These are phyloP conservation scores for Podospora comata DNA, from an alignment of 495 filamentous ascomycete species.

Conservation along the genomic window DNA sequence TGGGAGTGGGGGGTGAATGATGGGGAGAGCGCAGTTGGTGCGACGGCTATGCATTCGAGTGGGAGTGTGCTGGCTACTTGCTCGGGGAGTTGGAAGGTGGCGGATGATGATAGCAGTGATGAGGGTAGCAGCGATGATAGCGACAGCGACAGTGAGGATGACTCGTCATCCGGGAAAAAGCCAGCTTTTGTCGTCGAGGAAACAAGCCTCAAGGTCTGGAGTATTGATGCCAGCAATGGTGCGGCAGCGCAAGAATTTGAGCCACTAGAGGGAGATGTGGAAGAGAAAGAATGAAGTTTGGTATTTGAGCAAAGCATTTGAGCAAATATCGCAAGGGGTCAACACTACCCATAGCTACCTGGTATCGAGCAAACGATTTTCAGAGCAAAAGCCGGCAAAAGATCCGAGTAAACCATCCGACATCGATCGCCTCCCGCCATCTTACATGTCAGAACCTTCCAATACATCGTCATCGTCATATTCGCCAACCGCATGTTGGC, in stretches of 20 bases:
- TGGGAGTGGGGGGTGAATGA: slow-evolving; percentile 59
- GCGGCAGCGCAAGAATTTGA: background rate
- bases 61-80: slow-evolving; percentile 72
- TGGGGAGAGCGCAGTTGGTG: slow-evolving; percentile 51
- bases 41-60: slow-evolving; percentile 61
- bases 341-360: background rate
- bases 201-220: slow-evolving; percentile 67
- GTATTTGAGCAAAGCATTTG: background rate
- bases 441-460: background rate
- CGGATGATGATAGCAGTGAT: slow-evolving; percentile 23
- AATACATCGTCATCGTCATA: no score
- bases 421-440: background rate
- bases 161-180: slow-evolving; percentile 12
- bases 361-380: background rate
- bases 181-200: slow-evolving; percentile 40
- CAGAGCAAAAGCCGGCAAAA: background rate
- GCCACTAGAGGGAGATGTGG: background rate
- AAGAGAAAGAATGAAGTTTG: background rate
- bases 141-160: slow-evolving; percentile 11
- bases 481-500: slow-evolving; percentile 6
- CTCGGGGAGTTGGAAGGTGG: slow-evolving; percentile 53
- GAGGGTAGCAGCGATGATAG: slow-evolving; percentile 11
- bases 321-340: background rate
- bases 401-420: background rate
- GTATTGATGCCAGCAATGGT: slow-evolving; percentile 27